Conservation (phyloP, 495 filamentous ascomycete species). For the Amphirosellinia nigrospora region DNA sequence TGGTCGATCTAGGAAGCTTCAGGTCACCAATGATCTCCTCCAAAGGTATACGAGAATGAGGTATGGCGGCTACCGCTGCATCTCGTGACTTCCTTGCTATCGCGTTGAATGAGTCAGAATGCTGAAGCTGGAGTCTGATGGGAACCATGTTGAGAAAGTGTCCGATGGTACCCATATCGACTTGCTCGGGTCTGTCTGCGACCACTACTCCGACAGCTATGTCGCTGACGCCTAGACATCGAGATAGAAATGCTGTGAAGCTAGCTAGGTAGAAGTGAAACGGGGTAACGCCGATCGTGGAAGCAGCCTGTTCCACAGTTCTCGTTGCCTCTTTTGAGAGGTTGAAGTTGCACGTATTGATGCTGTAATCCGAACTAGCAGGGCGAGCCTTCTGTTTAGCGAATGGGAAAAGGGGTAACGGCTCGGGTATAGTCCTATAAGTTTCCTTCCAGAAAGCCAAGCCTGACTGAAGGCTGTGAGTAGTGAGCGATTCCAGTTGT, state of each 20-base stretch:
- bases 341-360: not conserved
- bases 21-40: conserved; percentile 39
- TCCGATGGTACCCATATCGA: conserved; percentile 44
- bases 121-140: conserved; percentile 36
- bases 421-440: conserved; percentile 34
- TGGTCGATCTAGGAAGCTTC: not conserved
- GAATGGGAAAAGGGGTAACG: conserved; percentile 47
- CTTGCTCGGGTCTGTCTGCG: conserved; percentile 37
- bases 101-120: conserved; percentile 21
- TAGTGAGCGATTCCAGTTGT: not conserved
- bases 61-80: conserved; percentile 17
- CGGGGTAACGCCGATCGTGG: conserved; percentile 30
- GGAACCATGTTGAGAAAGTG: conserved; percentile 57
- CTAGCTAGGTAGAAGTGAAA: conserved; percentile 46
- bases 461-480: conserved; percentile 12
- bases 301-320: conserved; percentile 20
- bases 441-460: conserved; percentile 47
- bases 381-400: conserved; percentile 7
- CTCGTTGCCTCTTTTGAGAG: conserved; percentile 4
- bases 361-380: not conserved
- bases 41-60: conserved; percentile 33
- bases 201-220: conserved; percentile 41
- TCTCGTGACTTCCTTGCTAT: conserved; percentile 9
- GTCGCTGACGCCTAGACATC: conserved; percentile 37
- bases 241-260: conserved; percentile 36